Evolutionary conservation across 768 basidiomycete species (phyloP), one percentile per base, ranked within the genome.

Genomic region (Suillus weaverae): DNA sequence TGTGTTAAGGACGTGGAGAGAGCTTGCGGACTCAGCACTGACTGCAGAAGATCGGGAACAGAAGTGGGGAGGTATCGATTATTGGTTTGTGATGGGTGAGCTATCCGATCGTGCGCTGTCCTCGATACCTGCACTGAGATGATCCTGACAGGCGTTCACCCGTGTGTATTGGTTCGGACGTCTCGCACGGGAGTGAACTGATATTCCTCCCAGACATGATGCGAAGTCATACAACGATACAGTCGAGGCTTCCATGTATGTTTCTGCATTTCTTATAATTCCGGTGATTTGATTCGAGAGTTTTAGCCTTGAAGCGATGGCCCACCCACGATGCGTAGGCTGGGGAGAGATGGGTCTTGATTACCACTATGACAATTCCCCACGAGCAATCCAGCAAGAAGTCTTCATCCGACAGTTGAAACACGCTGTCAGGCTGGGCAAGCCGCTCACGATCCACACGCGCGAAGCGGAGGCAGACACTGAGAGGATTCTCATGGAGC

Each of bases 281-380:
- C 55, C 8, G 13, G 8, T 48, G 18, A 38, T 65, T 53, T 44
- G 20, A 36, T 26, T 48, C 6, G 20, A 32, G 8, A n/a, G 20
- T 18, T 50, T 1, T 70, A 92, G 90, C 35, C 65, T 91, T 59
- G 86, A 88, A 71, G 92, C 92, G 2, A 91, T 93, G 86, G 53
- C 79, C 0, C 92, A 94, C 69, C 90, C 91, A 1, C 86, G 89
- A 13, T 94, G 92, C 70, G 92, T 95, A 8, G 91, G 92, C 4
- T 91, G 90, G 88, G 94, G 94, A 1, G 94, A 96, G 71, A 94
- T 94, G 63, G 92, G 94, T 0, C 83, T 93, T 14, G 93, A 95
- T 66, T 94, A 92, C 69, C 91, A 94, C 73, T 92, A 94, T 74
- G 86, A 91, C 75, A 83, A 86, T 66, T 91, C 91, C 0, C 90